A percentile compares a stretch with the other conserved stretches of the same genome.
Conservation (phyloP, 495 filamentous ascomycete species). For the Penicillium ochrochloron region DNA sequence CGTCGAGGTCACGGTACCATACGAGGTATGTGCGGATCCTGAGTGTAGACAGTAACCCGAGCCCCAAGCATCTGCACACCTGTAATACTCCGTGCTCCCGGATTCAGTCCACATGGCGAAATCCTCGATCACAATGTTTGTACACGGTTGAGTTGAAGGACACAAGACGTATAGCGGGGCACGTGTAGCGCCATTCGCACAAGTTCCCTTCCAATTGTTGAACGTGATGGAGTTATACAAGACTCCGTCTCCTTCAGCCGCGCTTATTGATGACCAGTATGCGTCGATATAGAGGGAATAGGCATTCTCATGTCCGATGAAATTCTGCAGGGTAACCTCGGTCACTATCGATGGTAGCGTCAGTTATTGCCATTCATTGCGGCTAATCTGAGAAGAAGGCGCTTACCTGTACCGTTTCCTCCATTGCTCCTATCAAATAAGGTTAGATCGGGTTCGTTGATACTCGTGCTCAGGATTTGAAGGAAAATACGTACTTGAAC, state of each 20-base stretch:
- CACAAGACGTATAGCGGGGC: slow-evolving; percentile 51
- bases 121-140: slow-evolving; percentile 49
- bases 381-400: not conserved
- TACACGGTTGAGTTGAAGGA: slow-evolving; percentile 50
- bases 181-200: slow-evolving; percentile 46
- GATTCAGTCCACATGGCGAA: slow-evolving; percentile 59
- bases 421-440: slow-evolving; percentile 38
- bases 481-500: slow-evolving; percentile 45
- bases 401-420: slow-evolving; percentile 46
- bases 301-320: slow-evolving; percentile 42
- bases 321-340: slow-evolving; percentile 24
- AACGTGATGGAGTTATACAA: slow-evolving; percentile 50
- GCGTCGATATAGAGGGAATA: slow-evolving; percentile 54
- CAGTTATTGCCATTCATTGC: not conserved
- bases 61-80: slow-evolving; percentile 51
- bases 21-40: slow-evolving; percentile 19
- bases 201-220: slow-evolving; percentile 57
- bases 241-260: slow-evolving; percentile 45
- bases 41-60: slow-evolving; percentile 44
- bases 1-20: slow-evolving; percentile 35
- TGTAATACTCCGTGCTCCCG: slow-evolving; percentile 43
- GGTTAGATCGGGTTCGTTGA: not conserved
- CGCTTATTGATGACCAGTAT: slow-evolving; percentile 44
- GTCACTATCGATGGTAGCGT: slow-evolving; percentile 14
- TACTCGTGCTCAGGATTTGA: not conserved